These are phyloP conservation scores for Drechslerella stenobrocha DNA, from an alignment of 2,329 filamentous ascomycete species.

Conservation along the genomic window DNA sequence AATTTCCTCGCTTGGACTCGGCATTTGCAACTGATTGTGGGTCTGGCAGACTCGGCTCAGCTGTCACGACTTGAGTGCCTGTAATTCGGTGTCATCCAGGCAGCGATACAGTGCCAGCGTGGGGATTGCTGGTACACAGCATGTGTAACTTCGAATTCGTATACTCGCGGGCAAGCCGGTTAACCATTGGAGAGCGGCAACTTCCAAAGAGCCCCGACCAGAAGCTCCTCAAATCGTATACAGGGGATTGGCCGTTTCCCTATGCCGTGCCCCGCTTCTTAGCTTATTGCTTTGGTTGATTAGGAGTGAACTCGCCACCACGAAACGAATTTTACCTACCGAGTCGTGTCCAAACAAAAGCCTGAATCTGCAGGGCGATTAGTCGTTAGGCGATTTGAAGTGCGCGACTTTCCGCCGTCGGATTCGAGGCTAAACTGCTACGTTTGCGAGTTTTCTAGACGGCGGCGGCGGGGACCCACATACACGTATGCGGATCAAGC, in stretches of 20 bases:
- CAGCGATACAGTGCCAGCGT: conserved; percentile 8
- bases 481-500: background rate
- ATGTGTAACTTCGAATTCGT: too few relatives aligned
- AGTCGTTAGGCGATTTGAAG: background rate
- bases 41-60: background rate
- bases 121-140: conserved; percentile 14
- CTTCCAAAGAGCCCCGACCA: conserved; percentile 27
- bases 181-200: conserved; percentile 24
- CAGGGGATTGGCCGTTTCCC: conserved; percentile 8
- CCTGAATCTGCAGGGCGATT: background rate
- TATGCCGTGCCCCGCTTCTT: too few relatives aligned
- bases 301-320: too few relatives aligned
- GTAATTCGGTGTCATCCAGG: conserved; percentile 16
- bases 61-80: background rate
- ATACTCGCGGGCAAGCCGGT: conserved; percentile 1
- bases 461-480: conserved; percentile 3
- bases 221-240: conserved; percentile 2
- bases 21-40: conserved; percentile 20
- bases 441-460: background rate
- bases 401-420: conserved; percentile 3
- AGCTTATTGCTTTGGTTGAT: too few relatives aligned
- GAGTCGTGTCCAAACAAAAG: background rate
- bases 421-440: background rate
- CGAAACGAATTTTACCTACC: background rate
- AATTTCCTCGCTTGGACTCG: conserved; percentile 42